phyloP scores from a whole-genome alignment of 1,284 basidiomycete species.

The Anthracocystis walkeri region DNA sequence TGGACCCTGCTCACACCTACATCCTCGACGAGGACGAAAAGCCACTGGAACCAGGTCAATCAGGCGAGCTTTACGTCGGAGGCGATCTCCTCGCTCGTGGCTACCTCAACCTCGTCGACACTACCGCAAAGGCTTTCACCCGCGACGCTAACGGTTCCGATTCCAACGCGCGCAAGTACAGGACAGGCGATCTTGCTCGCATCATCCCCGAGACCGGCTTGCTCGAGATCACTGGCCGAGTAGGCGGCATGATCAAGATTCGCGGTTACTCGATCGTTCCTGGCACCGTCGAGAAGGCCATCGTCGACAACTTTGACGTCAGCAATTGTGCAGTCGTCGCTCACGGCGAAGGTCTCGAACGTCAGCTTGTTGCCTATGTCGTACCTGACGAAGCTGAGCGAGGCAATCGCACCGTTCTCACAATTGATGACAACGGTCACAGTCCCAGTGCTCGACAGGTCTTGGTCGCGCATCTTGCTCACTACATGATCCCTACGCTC shows the following conservation, averaged over 20 bases:
- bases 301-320: conserved; percentile 63
- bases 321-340: conserved; percentile 63
- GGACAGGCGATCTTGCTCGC: conserved; percentile 67
- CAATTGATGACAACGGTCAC: conserved; percentile 62
- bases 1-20: conserved; percentile 61
- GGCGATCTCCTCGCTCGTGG: conserved; percentile 65
- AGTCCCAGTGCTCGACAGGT: conserved; percentile 60
- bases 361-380: conserved; percentile 66
- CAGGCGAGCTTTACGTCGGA: conserved; percentile 67
- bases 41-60: conserved; percentile 50
- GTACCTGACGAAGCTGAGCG: conserved; percentile 56
- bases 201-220: conserved; percentile 52
- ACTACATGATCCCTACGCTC: conserved; percentile 68
- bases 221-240: conserved; percentile 67
- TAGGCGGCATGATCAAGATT: conserved; percentile 69
- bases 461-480: conserved; percentile 57
- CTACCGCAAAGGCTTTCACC: conserved; percentile 64
- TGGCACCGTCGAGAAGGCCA: conserved; percentile 64
- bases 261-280: conserved; percentile 67
- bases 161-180: conserved; percentile 59
- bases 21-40: conserved; percentile 63
- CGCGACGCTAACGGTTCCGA: conserved; percentile 38
- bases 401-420: conserved; percentile 38
- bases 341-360: conserved; percentile 66
- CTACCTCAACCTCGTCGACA: conserved; percentile 66